Conservation (phyloP, 805 yeast species). For the Ascoidea asiatica region DNA sequence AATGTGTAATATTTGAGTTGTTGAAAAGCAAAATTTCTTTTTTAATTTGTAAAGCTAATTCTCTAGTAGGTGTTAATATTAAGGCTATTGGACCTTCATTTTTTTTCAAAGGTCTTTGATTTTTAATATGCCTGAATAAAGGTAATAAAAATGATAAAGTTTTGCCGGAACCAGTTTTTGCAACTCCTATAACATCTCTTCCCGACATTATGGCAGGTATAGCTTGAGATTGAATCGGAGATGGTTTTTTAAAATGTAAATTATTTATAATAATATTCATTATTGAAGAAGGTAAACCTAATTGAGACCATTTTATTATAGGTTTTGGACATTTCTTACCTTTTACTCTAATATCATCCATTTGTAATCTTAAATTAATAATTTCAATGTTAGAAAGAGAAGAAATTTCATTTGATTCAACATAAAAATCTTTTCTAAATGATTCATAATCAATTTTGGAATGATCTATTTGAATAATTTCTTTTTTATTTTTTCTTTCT, state of each 20-base stretch:
- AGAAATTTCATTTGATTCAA: conserved; percentile 40
- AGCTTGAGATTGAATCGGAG: conserved; percentile 85
- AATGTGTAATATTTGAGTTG: no score
- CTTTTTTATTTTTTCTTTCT: conserved; percentile 2
- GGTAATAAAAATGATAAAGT: conserved; percentile 84
- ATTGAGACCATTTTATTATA: conserved; percentile 62
- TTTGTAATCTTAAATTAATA: conserved; percentile 31
- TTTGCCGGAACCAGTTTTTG: conserved; percentile 95
- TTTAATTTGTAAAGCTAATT: conserved; percentile 73
- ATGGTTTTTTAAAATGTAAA: conserved; percentile 47
- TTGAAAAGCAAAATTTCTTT: conserved; percentile 52
- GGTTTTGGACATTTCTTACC: conserved; percentile 54
- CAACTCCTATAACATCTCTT: conserved; percentile 81
- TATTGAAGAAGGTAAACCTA: conserved; percentile 57
- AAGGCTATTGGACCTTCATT: conserved; percentile 72
- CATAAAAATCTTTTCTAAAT: conserved; percentile 50
- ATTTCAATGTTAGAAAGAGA: conserved; percentile 41
- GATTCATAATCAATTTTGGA: conserved; percentile 28
- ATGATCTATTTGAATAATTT: conserved; percentile 6
- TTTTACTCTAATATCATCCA: conserved; percentile 55
- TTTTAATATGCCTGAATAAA: conserved; percentile 67
- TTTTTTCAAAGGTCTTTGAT: conserved; percentile 38
- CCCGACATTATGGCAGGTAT: conserved; percentile 87
- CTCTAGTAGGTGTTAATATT: conserved; percentile 84
- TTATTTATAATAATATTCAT: conserved; percentile 36